Percentiles rank a stretch among this genome's conserved stretches.
Evolutionary conservation across 2,329 filamentous ascomycete genomes (phyloP).

Genomic region (Ceratocystis colombiana): DNA sequence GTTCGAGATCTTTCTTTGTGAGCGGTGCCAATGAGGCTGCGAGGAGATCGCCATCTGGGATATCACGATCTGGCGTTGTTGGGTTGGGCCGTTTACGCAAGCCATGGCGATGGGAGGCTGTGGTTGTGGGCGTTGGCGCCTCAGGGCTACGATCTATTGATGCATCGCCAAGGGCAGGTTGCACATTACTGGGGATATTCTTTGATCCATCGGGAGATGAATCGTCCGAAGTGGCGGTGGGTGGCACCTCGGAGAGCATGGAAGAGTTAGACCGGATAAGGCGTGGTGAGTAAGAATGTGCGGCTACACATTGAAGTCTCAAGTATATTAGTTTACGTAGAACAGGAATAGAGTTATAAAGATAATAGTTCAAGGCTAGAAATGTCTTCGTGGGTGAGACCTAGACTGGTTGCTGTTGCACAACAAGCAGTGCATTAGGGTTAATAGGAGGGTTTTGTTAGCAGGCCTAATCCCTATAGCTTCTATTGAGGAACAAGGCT

Average conservation of each 20-base stretch:
- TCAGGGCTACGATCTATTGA: not conserved
- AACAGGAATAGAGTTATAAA: too few relatives aligned
- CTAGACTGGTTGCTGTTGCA: not conserved
- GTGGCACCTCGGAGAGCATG: not conserved
- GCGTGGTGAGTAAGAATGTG: not conserved
- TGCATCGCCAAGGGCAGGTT: not conserved
- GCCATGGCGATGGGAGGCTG: not conserved
- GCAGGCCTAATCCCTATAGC: too few relatives aligned
- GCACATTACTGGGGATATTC: not conserved
- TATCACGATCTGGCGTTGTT: not conserved
- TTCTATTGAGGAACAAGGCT: not conserved
- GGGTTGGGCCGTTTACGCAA: not conserved
- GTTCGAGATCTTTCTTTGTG: conserved; percentile 43
- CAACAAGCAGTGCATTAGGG: not conserved
- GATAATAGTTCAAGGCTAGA: too few relatives aligned
- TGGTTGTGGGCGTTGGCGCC: not conserved
- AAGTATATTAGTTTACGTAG: too few relatives aligned
- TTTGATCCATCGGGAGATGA: not conserved
- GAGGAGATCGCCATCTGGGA: conserved; percentile 36
- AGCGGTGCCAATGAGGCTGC: conserved; percentile 41
- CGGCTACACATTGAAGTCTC: too few relatives aligned
- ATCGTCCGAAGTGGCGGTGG: not conserved
- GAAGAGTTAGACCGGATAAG: not conserved
- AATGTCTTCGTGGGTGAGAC: too few relatives aligned
- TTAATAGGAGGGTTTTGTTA: not conserved